Conservation (phyloP, 805 yeast species). For the Yarrowia divulgata region DNA sequence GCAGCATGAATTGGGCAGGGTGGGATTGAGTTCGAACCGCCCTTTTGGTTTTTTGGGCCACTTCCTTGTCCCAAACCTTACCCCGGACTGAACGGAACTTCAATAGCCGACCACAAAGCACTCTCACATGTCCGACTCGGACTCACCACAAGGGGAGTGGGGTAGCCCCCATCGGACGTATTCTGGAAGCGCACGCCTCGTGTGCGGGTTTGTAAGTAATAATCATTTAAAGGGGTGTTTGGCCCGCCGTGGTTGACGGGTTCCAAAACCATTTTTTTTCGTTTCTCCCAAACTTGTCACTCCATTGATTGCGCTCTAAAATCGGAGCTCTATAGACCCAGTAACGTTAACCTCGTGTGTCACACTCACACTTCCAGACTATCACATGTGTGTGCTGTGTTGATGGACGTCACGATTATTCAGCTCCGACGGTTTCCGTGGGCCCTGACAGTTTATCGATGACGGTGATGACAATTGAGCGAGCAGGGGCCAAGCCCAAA, state of each 20-base stretch:
- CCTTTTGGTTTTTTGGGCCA: conserved; percentile 20
- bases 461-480: not conserved
- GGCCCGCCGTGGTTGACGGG: not conserved
- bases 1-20: conserved; percentile 33
- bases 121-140: conserved; percentile 36
- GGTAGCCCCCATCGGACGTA: conserved; percentile 12
- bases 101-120: conserved; percentile 33
- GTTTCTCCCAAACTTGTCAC: not conserved
- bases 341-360: conserved; percentile 8
- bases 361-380: not conserved
- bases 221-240: not conserved
- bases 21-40: conserved; percentile 23
- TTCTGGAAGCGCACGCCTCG: not conserved
- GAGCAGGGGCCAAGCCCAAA: not conserved
- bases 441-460: too few species aligned
- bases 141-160: not conserved
- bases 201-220: not conserved
- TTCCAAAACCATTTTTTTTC: not conserved
- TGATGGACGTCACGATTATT: conserved; percentile 10
- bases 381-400: conserved; percentile 19
- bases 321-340: too few species aligned
- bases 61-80: conserved; percentile 33
- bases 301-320: conserved; percentile 23
- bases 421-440: not conserved
- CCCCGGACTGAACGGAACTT: conserved; percentile 39